Evolutionary conservation across 1,284 basidiomycete genomes (phyloP), one percentile per base, ranked within the genome.

Genomic region (Sporisorium exsertum): DNA sequence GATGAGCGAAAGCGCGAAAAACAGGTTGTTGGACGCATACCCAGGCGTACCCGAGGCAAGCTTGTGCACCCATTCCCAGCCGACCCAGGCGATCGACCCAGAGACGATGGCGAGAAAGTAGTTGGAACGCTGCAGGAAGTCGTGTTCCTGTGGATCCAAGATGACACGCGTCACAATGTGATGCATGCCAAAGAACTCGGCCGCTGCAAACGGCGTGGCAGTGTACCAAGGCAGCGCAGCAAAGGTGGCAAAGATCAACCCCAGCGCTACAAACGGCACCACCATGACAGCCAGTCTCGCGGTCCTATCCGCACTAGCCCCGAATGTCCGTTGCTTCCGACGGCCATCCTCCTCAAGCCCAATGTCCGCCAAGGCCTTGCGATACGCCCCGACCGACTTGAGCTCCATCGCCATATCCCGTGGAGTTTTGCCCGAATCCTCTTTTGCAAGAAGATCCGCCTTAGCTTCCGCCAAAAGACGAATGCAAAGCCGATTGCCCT

Each of bases 391-490:
- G 32, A 94, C 86, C 71, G 92, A 93, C 56, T 82, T 87, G 61
- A 99, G 88, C 87, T 98, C 95, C 12, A 91, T 88, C 0, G 97
- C 95, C 93, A 99, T 95, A 80, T 98, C 97, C 56, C 92, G 88
- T 15, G 96, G 91, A 0, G 95, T 96, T 86, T 97, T 91, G 3
- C 93, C 93, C 56, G 92, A 91, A 18, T 90, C 90, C 77, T 96
- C 95, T 82, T 92, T 93, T 5, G 91, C 91, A 45, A 89, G 88
- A 13, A 97, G 87, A 85, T 95, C 93, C 0, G 91, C 92, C 0
- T 94, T 95, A 18, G 92, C 92, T 76, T 94, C 92, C 13, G 97
- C 87, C 15, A 99, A 87, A 54, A 92, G 90, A 26, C 92, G 89
- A 61, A 99, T 96, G 83, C 94, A 94, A 16, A 87, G 84, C 59